Conservation (phyloP, 2,329 filamentous ascomycete species). For the Fusarium mangiferae region DNA sequence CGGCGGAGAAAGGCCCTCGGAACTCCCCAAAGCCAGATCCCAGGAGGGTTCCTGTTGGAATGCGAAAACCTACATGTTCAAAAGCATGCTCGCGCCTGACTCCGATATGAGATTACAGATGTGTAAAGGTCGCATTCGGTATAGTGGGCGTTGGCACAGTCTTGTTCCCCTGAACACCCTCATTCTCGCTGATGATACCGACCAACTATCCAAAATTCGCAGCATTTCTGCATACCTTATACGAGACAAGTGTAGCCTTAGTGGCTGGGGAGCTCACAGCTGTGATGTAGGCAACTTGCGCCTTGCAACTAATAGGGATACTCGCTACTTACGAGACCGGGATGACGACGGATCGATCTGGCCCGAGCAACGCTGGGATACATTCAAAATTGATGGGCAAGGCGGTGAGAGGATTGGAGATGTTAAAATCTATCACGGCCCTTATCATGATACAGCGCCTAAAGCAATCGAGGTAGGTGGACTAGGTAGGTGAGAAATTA, state of each 20-base stretch:
- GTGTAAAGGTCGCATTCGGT: no score
- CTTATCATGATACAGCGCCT: neutral
- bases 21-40: no score
- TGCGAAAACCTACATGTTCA: neutral
- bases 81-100: no score
- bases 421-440: fast-evolving
- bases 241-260: neutral
- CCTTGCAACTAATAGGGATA: fast-evolving
- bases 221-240: neutral
- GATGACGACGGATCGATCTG: neutral
- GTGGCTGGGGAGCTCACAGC: no score
- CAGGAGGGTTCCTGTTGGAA: neutral
- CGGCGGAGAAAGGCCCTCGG: no score
- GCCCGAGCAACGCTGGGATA: neutral
- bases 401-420: fast-evolving
- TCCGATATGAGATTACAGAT: no score
- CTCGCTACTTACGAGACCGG: fast-evolving
- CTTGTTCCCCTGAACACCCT: fast-evolving
- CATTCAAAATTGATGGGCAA: fast-evolving
- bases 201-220: fast-evolving
- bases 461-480: neutral
- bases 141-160: neutral
- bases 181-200: fast-evolving
- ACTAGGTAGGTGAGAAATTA: no score
- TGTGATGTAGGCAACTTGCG: neutral